Evolutionary conservation across 495 filamentous ascomycete species (phyloP).

Genomic region (Chlorociboria aeruginascens): DNA sequence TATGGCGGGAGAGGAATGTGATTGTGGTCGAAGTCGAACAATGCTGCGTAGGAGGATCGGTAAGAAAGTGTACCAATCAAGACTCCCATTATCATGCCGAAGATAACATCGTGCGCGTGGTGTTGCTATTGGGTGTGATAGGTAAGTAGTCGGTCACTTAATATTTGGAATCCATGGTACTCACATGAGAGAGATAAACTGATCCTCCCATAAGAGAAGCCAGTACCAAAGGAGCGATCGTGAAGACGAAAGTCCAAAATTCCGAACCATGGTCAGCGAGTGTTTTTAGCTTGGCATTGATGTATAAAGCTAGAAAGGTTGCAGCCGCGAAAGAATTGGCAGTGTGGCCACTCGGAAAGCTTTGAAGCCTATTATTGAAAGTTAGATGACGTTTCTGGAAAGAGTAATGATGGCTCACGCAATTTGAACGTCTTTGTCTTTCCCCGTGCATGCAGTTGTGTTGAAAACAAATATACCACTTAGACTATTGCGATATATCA

Average conservation of each 20-base stretch:
- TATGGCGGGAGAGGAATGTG: constrained; percentile 6
- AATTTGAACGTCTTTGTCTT: constrained; percentile 36
- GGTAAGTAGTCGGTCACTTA: background rate
- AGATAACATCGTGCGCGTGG: constrained; percentile 1
- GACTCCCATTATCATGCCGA: constrained; percentile 3
- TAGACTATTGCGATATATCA: constrained; percentile 2
- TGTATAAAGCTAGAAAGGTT: constrained; percentile 44
- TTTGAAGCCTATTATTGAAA: constrained; percentile 40
- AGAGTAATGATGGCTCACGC: constrained; percentile 19
- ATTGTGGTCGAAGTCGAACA: constrained; percentile 7
- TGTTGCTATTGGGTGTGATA: constrained; percentile 3
- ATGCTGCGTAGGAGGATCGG: constrained; percentile 5
- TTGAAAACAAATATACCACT: constrained; percentile 21
- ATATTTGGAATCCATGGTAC: background rate
- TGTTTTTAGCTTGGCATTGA: constrained; percentile 54
- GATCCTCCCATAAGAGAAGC: constrained; percentile 2
- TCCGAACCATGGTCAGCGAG: constrained; percentile 34
- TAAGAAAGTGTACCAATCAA: constrained; percentile 2
- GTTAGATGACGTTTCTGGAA: constrained; percentile 25
- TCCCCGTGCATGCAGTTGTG: constrained; percentile 29
- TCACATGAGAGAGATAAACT: constrained; percentile 5
- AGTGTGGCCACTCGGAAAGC: constrained; percentile 50
- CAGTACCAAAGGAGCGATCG: background rate
- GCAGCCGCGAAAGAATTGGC: constrained; percentile 46
- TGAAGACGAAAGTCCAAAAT: background rate